Conservation (phyloP, 2,329 filamentous ascomycete species). For the Raffaelea albimanens region DNA sequence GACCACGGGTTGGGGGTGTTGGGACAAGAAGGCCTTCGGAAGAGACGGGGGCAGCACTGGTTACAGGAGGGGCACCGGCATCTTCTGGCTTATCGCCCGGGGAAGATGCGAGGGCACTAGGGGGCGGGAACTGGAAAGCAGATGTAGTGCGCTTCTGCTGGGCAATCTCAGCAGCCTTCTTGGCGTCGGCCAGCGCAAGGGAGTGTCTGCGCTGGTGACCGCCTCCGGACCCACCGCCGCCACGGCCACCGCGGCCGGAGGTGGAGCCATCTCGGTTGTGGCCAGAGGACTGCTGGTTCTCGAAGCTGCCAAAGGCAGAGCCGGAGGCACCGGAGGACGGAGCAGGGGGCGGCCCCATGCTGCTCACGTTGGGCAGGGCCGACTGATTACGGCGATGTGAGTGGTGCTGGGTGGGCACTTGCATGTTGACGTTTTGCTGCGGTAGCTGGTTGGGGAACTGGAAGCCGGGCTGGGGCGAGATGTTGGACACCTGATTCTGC, state of each 20-base stretch:
- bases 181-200: constrained; percentile 86
- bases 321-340: constrained; percentile 86
- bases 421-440: constrained; percentile 66
- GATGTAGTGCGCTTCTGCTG: constrained; percentile 94
- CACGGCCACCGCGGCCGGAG: constrained; percentile 35
- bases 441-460: constrained; percentile 77
- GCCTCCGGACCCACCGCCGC: constrained; percentile 55
- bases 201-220: constrained; percentile 94
- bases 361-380: constrained; percentile 78
- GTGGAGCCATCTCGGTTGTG: constrained; percentile 59
- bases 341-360: constrained; percentile 78
- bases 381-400: constrained; percentile 98
- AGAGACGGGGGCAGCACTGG: constrained; percentile 2
- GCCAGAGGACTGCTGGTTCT: constrained; percentile 37
- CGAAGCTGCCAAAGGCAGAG: constrained; percentile 69
- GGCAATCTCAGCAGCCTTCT: constrained; percentile 92
- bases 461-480: constrained; percentile 73
- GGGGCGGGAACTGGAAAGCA: constrained; percentile 87
- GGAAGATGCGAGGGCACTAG: constrained; percentile 52
- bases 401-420: constrained; percentile 64
- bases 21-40: no score
- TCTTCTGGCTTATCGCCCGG: constrained; percentile 48
- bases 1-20: constrained; percentile 35
- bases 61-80: constrained; percentile 21
- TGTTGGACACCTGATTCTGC: constrained; percentile 69